phyloP scores from a whole-genome alignment of 2,329 filamentous ascomycete genomes.

The Cadophora malorum region DNA sequence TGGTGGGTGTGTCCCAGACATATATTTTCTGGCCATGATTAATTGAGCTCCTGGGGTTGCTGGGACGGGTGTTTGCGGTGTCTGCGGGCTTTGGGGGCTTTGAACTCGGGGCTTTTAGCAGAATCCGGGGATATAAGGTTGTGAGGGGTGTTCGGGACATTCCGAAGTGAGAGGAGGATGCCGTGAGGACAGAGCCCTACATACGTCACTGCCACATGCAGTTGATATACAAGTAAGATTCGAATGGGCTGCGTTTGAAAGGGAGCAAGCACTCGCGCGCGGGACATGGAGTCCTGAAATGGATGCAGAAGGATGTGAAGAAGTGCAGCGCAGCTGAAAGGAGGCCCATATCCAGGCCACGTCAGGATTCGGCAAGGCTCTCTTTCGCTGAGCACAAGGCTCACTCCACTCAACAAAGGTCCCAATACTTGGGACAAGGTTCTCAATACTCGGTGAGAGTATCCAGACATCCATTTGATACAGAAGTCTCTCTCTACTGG shows the following conservation, averaged over 20 bases:
- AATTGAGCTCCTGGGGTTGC: too few relatives aligned
- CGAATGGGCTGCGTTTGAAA: too few relatives aligned
- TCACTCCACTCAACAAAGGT: not conserved
- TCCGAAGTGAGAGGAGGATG: too few relatives aligned
- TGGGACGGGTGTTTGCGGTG: not conserved
- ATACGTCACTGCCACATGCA: too few relatives aligned
- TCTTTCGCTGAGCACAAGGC: not conserved
- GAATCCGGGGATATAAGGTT: not conserved
- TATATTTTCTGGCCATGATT: not conserved
- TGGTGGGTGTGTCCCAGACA: not conserved
- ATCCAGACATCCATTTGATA: not conserved
- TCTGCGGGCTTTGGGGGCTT: slow-evolving; percentile 8
- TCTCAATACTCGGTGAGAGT: slow-evolving; percentile 13
- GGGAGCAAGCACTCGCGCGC: too few relatives aligned
- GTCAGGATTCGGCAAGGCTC: slow-evolving; percentile 1
- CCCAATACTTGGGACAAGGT: not conserved
- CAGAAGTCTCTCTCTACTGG: slow-evolving; percentile 2
- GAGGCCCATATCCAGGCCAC: not conserved
- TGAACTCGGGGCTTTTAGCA: not conserved
- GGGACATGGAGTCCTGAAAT: too few relatives aligned
- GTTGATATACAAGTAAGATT: too few relatives aligned
- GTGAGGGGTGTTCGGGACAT: not conserved
- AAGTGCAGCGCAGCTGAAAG: not conserved
- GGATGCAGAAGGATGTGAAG: not conserved
- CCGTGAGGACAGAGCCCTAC: too few relatives aligned